Evolutionary conservation across 345 rosid species (phyloP).

Genomic region (Garcia nutans): DNA sequence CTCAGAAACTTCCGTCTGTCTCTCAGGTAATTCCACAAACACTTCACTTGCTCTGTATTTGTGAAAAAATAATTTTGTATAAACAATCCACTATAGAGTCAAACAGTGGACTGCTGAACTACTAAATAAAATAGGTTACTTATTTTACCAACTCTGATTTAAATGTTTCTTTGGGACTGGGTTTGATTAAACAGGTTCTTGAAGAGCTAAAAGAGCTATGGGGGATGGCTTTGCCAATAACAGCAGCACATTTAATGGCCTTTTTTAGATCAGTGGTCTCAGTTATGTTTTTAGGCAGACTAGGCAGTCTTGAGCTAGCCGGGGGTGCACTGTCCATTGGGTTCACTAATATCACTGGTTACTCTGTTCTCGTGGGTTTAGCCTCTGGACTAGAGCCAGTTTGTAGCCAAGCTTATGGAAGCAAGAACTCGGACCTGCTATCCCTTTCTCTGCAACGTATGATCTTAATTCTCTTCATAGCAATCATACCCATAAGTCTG

Average conservation of each 20-base stretch:
- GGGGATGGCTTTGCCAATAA: slow-evolving; percentile 87
- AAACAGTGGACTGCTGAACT: too few relatives aligned
- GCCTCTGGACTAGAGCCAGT: slow-evolving; percentile 98
- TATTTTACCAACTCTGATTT: background rate
- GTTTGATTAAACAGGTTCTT: slow-evolving; percentile 41
- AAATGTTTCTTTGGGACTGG: slow-evolving; percentile 1
- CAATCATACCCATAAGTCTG: slow-evolving; percentile 74
- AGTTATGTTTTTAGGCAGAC: slow-evolving; percentile 80
- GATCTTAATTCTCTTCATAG: slow-evolving; percentile 74
- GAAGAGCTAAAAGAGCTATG: slow-evolving; percentile 83
- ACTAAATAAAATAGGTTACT: background rate
- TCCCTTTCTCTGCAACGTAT: slow-evolving; percentile 81
- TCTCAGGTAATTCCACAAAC: slow-evolving; percentile 40
- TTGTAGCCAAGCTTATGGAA: slow-evolving; percentile 94
- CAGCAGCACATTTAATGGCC: slow-evolving; percentile 82
- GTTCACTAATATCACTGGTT: slow-evolving; percentile 96
- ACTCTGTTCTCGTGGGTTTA: slow-evolving; percentile 87
- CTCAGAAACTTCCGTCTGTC: slow-evolving; percentile 48
- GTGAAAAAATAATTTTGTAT: too few relatives aligned
- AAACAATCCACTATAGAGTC: too few relatives aligned
- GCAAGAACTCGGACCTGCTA: slow-evolving; percentile 87
- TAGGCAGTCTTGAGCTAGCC: slow-evolving; percentile 90
- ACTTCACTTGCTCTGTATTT: background rate
- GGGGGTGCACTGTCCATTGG: slow-evolving; percentile 97
- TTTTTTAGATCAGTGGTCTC: slow-evolving; percentile 79